Percentiles rank a stretch among this genome's conserved stretches.
Evolutionary conservation across 176 grass and related monocot species (phyloP).

Genomic region (Tillandsia leiboldiana): DNA sequence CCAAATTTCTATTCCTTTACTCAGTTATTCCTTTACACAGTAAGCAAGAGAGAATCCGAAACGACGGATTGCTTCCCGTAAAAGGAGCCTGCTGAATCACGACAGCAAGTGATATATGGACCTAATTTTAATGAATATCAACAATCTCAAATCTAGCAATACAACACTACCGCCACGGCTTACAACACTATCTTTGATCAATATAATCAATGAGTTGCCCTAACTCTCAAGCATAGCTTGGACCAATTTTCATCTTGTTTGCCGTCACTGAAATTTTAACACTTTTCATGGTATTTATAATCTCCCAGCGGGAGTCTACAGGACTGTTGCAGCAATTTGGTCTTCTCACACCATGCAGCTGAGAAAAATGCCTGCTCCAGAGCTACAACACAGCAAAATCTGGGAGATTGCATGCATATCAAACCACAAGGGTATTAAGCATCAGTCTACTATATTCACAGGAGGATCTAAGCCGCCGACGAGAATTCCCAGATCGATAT

Average conservation of each 20-base stretch:
- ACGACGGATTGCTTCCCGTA: too few species aligned
- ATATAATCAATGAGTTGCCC: background rate
- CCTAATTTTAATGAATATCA: background rate
- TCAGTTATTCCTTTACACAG: too few species aligned
- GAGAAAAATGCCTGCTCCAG: background rate
- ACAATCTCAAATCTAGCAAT: background rate
- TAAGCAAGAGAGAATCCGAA: too few species aligned
- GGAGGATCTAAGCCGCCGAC: constrained; percentile 65
- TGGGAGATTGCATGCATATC: background rate
- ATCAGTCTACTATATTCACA: constrained; percentile 58
- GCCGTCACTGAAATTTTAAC: background rate
- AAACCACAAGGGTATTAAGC: background rate
- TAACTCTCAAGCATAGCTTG: background rate
- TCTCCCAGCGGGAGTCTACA: background rate
- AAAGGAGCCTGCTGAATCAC: background rate
- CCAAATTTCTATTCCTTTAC: too few species aligned
- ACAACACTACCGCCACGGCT: too few species aligned
- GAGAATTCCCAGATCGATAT: constrained; percentile 67
- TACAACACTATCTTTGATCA: too few species aligned
- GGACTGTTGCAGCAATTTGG: background rate
- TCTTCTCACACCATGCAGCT: background rate
- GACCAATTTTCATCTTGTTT: background rate
- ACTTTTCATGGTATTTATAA: background rate
- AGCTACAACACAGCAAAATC: background rate
- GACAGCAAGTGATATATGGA: background rate